These are phyloP conservation scores for Hypsizygus marmoreus DNA, from an alignment of 768 basidiomycete genomes.

Conservation along the genomic window DNA sequence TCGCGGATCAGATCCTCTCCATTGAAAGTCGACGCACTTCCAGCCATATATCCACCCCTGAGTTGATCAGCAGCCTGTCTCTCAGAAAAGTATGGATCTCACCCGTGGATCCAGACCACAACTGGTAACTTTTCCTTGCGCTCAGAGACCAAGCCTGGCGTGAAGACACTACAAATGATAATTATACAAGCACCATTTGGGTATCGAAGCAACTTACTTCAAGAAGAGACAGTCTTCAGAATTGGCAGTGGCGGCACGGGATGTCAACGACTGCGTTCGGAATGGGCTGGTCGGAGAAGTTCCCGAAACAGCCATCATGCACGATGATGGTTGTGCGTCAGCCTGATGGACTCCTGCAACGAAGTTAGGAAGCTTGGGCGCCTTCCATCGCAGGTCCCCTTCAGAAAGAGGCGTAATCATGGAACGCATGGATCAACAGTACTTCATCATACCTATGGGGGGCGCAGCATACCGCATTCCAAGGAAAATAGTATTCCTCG, in stretches of 20 bases:
- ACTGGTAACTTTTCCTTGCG: conserved; percentile 33
- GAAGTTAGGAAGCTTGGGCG: conserved; percentile 30
- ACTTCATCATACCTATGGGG: conserved; percentile 38
- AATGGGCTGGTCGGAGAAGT: conserved; percentile 33
- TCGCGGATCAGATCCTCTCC: conserved; percentile 39
- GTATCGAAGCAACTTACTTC: conserved; percentile 26
- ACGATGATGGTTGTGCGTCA: conserved; percentile 29
- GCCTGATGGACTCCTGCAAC: conserved; percentile 32
- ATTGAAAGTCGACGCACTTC: conserved; percentile 26
- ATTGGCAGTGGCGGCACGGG: conserved; percentile 4
- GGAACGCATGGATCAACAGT: neutral
- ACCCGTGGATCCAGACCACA: conserved; percentile 49
- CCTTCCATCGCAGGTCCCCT: conserved; percentile 37
- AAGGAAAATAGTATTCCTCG: conserved; percentile 37
- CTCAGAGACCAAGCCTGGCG: conserved; percentile 30
- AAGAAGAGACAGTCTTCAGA: conserved; percentile 46
- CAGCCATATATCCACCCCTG: conserved; percentile 35
- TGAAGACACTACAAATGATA: conserved; percentile 30
- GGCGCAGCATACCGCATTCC: conserved; percentile 53
- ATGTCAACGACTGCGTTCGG: conserved; percentile 7
- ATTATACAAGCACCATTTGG: neutral
- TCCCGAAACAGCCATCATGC: conserved; percentile 31
- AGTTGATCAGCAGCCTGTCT: neutral
- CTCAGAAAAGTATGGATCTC: conserved; percentile 6
- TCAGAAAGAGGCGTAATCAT: neutral